Evolutionary conservation across 257 asterid species (phyloP).

Genomic region (Scutellaria minor): DNA sequence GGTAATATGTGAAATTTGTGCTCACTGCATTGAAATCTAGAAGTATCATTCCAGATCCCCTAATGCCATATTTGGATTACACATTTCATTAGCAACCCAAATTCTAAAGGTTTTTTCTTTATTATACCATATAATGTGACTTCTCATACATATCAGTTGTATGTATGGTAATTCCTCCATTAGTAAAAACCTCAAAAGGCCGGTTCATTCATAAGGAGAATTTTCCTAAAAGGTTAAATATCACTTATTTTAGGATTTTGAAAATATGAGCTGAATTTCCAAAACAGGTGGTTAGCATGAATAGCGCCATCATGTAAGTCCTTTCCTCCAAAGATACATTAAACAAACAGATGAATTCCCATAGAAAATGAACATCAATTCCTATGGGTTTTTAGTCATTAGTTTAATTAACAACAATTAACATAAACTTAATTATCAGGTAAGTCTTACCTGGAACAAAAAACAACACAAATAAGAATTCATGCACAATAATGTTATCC

Average conservation of each 20-base stretch:
- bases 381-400: not conserved
- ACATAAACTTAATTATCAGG: not conserved
- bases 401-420: not conserved
- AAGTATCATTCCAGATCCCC: slow-evolving; percentile 1
- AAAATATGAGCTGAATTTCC: not conserved
- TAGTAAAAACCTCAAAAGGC: not conserved
- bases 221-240: not conserved
- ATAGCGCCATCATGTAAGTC: not conserved
- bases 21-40: slow-evolving; percentile 10
- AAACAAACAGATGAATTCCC: not conserved
- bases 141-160: slow-evolving; percentile 10
- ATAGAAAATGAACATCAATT: not conserved
- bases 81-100: not conserved
- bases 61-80: not conserved
- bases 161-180: slow-evolving; percentile 13
- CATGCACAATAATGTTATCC: not conserved
- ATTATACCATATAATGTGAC: not conserved
- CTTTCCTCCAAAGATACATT: not conserved
- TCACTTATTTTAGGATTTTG: not conserved
- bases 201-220: slow-evolving; percentile 4
- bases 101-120: not conserved
- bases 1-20: slow-evolving; percentile 4
- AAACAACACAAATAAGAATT: not conserved
- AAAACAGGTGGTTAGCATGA: not conserved
- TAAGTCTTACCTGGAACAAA: slow-evolving; percentile 1